A percentile compares a stretch with the other conserved stretches of the same genome.
phyloP scores from a whole-genome alignment of 106 monocot genomes.

The Dendrobium huoshanense region DNA sequence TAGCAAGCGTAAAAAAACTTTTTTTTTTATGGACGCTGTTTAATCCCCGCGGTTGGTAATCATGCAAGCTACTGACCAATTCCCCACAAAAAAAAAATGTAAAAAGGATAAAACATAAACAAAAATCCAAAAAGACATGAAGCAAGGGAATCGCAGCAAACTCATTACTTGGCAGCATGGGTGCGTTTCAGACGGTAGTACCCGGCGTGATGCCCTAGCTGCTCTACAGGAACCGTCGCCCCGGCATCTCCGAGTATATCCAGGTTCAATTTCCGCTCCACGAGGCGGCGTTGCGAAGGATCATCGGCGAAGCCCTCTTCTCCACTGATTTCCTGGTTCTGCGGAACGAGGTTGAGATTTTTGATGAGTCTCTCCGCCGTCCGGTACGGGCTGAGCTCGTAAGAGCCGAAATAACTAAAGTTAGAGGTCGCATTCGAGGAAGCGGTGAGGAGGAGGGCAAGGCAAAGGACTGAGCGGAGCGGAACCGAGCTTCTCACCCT shows the following conservation, averaged over 20 bases:
- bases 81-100: too few relatives aligned
- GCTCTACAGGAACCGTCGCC: constrained; percentile 27
- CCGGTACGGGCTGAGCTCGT: constrained; percentile 2
- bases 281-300: constrained; percentile 18
- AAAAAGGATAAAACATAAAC: too few relatives aligned
- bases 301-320: not conserved
- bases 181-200: constrained; percentile 45
- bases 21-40: too few relatives aligned
- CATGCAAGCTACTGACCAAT: too few relatives aligned
- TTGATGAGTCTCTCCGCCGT: constrained; percentile 36
- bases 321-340: constrained; percentile 6
- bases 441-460: too few relatives aligned
- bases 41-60: too few relatives aligned
- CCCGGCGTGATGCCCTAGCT: constrained; percentile 51
- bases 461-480: too few relatives aligned
- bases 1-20: too few relatives aligned
- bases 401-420: too few relatives aligned
- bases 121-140: too few relatives aligned
- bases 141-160: not conserved
- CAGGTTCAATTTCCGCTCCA: constrained; percentile 36
- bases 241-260: constrained; percentile 28
- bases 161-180: constrained; percentile 32
- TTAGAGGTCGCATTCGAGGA: too few relatives aligned
- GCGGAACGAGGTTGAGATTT: constrained; percentile 37
- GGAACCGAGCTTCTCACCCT: too few relatives aligned